Evolutionary conservation across 2,329 filamentous ascomycete genomes (phyloP), one percentile per base, ranked within the genome.

Genomic region (Diaporthe destruens): DNA sequence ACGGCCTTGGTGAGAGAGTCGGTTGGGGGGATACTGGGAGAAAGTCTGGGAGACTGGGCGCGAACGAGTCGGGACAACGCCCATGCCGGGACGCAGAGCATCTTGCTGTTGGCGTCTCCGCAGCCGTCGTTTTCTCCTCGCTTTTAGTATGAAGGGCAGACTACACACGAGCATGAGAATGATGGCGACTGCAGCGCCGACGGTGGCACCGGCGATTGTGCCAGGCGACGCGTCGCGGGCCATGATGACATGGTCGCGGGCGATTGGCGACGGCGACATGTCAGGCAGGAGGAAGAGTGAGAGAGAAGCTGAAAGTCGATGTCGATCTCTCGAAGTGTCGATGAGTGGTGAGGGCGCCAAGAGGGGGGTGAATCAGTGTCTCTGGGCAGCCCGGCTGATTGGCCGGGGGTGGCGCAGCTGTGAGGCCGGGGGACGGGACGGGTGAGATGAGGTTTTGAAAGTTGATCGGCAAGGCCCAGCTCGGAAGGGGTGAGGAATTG

Each of bases 141-240:
- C 76, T 34, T 80, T 80, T 57, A 81, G 71, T 71, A 81, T 75
- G 59, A 82, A 80, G 18, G 80, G 81, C 16, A 81, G 74, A 51
- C 77, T 56, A 70, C 81, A 80, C 32, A 82, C 72, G 29, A 80
- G 74, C 47, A 82, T 75, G 68, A 81, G 63, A 23, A 77, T 69
- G 66, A 76, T 76, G 68, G 78, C 81, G 39, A 78, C 73, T 23
- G 80, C 76, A 39, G 76, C 77, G n/a, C 80, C 81, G 69, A 83
- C 75, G 71, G 79, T 78, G 71, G 77, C 78, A 59, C 81, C 81
- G 51, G 80, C 81, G 61, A 82, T 80, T 73, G 76, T 78, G 67
- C 81, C 80, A 20, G 71, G 54, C 20, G 74, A 71, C 25, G 57
- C 57, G 16, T 36, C 63, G 63, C 74, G 71, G 42, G 71, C 72